These are phyloP conservation scores for Fusarium subglutinans DNA, from an alignment of 2,329 filamentous ascomycete species.

Conservation along the genomic window DNA sequence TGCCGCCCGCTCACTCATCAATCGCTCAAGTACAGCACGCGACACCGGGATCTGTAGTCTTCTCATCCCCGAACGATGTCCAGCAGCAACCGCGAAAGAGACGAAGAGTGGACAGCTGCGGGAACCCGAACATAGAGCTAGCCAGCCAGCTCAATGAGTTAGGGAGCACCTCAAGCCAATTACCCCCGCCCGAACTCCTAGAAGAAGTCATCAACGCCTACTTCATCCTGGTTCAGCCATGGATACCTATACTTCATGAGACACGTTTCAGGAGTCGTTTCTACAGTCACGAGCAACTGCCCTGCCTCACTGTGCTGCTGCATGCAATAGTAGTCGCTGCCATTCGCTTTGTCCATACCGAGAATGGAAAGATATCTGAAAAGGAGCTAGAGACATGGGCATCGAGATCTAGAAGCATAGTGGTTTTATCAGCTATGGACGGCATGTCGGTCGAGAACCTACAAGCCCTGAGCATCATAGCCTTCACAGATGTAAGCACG, in stretches of 20 bases:
- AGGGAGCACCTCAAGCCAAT: neutral
- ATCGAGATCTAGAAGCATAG: constrained; percentile 27
- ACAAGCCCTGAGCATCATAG: constrained; percentile 36
- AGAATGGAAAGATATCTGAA: neutral
- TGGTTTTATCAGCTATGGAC: constrained; percentile 35
- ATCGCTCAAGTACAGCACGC: neutral
- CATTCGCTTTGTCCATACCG: constrained; percentile 23
- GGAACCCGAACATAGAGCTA: constrained; percentile 36
- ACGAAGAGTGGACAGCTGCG: constrained; percentile 33
- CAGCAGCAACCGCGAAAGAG: constrained; percentile 23
- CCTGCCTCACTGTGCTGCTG: constrained; percentile 13
- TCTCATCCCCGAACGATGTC: neutral
- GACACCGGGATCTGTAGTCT: neutral
- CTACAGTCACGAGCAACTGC: constrained; percentile 29
- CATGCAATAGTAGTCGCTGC: constrained; percentile 38
- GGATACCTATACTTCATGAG: constrained; percentile 36
- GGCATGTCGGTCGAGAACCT: constrained; percentile 36
- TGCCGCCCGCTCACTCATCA: neutral
- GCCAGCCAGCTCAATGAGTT: constrained; percentile 29
- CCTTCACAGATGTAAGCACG: constrained; percentile 30
- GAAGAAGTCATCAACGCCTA: constrained; percentile 36
- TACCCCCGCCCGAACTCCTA: constrained; percentile 27
- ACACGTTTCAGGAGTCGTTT: constrained; percentile 34
- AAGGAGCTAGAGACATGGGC: constrained; percentile 17
- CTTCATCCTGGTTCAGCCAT: constrained; percentile 34